Base-by-base conservation (phyloP, 257 asterid genomes). In the Gentiana dahurica region DNA sequence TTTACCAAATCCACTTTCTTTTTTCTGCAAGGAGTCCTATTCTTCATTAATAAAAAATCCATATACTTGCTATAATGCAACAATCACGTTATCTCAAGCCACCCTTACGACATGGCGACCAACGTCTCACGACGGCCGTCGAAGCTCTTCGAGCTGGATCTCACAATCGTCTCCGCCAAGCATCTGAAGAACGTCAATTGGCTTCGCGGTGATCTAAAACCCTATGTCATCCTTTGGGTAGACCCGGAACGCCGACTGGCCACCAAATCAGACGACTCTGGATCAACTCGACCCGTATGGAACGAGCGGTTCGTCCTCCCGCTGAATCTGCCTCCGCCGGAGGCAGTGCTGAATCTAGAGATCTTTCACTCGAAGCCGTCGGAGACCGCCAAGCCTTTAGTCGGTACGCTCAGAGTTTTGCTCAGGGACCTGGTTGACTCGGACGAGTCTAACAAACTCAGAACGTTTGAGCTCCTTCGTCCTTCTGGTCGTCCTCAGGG, bases 401-500 rank as follows among this genome's bases (percentile, higher is more conserved):
- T 88, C 54, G 97, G 94, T 11, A 67, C 91, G 11, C 74, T 81
- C 58, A 78, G 83, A 41, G 46, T 82, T 68, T 82, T 76, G 11
- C 82, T 85, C 69, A 72, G 75, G 55, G 87, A 77, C 50, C 63
- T 85, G n/a, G 36, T 35, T 44, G 75, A 78, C 51, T 55, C 73
- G 33, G 81, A 68, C 4, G 77, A 67, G 5, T 57, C 62, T 33
- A 4, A 63, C 9, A 54, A 45, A 48, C 59, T 82, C 52, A 74
- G 71, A 62, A 49, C 62, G 0, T 67, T 83, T 34, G 88, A 80
- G 63, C 83, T 88, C 61, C 78, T 58, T 5, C 83, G 93, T 12
- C 96, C 96, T 10, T 88, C 95, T 11, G 95, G 96, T 51, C 86
- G 96, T 5, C 90, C 85, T 13, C 95, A 88, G 54, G 96, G 96